Conservation (phyloP, 1,139 yeast species). For the Nakaseomyces bracarensis region DNA sequence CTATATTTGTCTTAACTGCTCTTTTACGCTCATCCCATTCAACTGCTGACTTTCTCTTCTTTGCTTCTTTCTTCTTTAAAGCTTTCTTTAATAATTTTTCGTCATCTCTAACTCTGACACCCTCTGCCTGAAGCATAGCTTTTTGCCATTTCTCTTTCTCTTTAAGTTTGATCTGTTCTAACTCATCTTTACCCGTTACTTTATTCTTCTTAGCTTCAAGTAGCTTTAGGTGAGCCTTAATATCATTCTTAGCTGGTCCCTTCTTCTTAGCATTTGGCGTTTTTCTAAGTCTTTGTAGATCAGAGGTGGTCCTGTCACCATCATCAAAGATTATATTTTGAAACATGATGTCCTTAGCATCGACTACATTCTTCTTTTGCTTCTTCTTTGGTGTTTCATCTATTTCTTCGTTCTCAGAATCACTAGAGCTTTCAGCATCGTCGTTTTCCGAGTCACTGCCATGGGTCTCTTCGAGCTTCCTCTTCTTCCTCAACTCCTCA, state of each 20-base stretch:
- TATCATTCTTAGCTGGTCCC: constrained; percentile 81
- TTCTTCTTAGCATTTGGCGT: constrained; percentile 44
- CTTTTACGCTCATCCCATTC: constrained; percentile 87
- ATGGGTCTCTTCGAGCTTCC: constrained; percentile 36
- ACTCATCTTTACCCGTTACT: constrained; percentile 51
- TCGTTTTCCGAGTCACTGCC: constrained; percentile 37
- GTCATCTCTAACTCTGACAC: constrained; percentile 79
- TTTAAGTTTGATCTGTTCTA: constrained; percentile 49
- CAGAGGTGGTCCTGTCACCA: constrained; percentile 75
- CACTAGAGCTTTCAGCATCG: constrained; percentile 34
- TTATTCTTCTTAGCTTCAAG: constrained; percentile 68
- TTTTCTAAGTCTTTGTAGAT: constrained; percentile 54
- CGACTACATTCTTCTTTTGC: constrained; percentile 35
- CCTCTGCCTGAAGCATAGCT: constrained; percentile 82
- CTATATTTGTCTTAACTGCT: constrained; percentile 63
- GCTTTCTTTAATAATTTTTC: constrained; percentile 83
- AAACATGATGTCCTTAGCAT: constrained; percentile 46
- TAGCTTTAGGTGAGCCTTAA: constrained; percentile 71
- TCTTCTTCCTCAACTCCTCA: constrained; percentile 33
- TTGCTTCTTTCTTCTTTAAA: constrained; percentile 69
- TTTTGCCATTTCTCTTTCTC: constrained; percentile 81
- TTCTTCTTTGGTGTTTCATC: constrained; percentile 33
- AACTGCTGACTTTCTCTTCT: constrained; percentile 69
- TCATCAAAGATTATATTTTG: constrained; percentile 79
- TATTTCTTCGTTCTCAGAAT: constrained; percentile 38